Evolutionary conservation across 2,329 filamentous ascomycete genomes (phyloP).

Genomic region (Hymenoscyphus fructigenus): DNA sequence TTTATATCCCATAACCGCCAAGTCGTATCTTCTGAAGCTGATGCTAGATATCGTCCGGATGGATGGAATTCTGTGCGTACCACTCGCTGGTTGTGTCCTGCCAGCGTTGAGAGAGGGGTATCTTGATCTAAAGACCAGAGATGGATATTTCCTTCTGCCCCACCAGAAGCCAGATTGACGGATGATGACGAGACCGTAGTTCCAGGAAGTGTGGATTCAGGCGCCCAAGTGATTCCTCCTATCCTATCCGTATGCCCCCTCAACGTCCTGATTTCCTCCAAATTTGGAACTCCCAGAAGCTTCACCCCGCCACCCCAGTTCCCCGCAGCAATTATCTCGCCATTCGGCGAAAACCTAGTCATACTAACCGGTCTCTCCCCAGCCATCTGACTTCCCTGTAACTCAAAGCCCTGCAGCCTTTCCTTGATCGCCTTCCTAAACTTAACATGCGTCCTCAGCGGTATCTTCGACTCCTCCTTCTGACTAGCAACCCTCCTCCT

Average conservation of each 20-base stretch:
- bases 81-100: slow-evolving; percentile 82
- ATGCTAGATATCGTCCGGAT: slow-evolving; percentile 84
- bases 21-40: slow-evolving; percentile 92
- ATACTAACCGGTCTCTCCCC: slow-evolving; percentile 90
- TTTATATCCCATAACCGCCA: slow-evolving; percentile 96
- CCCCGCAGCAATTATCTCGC: slow-evolving; percentile 79
- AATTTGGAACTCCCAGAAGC: slow-evolving; percentile 76
- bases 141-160: slow-evolving; percentile 82
- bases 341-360: slow-evolving; percentile 84
- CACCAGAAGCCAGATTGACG: slow-evolving; percentile 87
- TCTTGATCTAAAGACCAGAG: slow-evolving; percentile 89
- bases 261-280: slow-evolving; percentile 73
- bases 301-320: slow-evolving; percentile 93
- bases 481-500: slow-evolving; percentile 75
- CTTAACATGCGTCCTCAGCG: slow-evolving; percentile 85
- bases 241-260: slow-evolving; percentile 87
- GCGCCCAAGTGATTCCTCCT: slow-evolving; percentile 87
- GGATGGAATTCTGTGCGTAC: slow-evolving; percentile 94
- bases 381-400: slow-evolving; percentile 91
- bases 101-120: slow-evolving; percentile 77
- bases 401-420: slow-evolving; percentile 75
- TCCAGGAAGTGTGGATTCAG: slow-evolving; percentile 71
- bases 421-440: slow-evolving; percentile 89
- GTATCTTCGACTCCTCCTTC: slow-evolving; percentile 77
- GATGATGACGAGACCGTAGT: slow-evolving; percentile 68